Conservation (phyloP, 352 stramenopile species). For the Phytophthora podocarpi region DNA sequence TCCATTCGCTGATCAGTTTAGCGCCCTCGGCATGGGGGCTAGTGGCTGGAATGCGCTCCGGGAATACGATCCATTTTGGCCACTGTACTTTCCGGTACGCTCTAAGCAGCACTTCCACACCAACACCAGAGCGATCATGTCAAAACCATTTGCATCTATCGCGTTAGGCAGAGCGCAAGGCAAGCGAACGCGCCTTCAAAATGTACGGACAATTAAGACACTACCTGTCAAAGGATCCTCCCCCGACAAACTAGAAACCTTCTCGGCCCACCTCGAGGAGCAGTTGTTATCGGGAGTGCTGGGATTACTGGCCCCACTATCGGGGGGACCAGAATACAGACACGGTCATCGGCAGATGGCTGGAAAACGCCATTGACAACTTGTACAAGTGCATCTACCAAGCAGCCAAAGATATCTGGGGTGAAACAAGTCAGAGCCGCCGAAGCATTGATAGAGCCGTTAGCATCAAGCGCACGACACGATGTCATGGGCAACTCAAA, state of each 20-base stretch:
- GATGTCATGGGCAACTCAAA: neutral
- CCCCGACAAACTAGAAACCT: neutral
- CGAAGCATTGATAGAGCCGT: neutral
- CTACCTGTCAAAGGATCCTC: neutral
- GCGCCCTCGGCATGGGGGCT: neutral
- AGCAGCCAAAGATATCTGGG: neutral
- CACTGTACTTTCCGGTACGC: neutral
- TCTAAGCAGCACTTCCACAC: neutral
- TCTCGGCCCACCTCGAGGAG: neutral
- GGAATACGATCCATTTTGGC: neutral
- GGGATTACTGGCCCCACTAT: neutral
- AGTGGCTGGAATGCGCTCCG: neutral
- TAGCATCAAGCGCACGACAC: neutral
- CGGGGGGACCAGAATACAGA: neutral
- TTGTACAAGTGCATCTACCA: conserved; percentile 1
- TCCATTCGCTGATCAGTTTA: neutral
- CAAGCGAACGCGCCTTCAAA: neutral
- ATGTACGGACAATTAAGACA: neutral
- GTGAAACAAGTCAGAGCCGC: neutral
- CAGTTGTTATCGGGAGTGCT: neutral
- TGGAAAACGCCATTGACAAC: neutral
- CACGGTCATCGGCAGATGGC: neutral
- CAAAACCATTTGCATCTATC: neutral
- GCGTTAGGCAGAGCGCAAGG: neutral
- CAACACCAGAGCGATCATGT: neutral